A percentile compares a stretch with the other conserved stretches of the same genome.
phyloP scores from a whole-genome alignment of 148 eudicot species.

The Vaccinium macrocarpon region DNA sequence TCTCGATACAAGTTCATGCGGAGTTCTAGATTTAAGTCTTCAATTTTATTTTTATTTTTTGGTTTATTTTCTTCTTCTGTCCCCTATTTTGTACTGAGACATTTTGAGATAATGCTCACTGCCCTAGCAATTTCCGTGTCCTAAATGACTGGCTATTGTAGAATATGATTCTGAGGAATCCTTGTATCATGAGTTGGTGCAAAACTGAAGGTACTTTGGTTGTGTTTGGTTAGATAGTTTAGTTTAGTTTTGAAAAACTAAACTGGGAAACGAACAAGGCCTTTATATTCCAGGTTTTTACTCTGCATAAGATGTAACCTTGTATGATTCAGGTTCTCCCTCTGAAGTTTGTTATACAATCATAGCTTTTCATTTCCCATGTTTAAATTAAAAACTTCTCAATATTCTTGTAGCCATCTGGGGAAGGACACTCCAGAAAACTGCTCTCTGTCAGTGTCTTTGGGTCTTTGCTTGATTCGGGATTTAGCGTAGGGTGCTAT shows the following conservation, averaged over 20 bases:
- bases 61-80: not conserved
- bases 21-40: not conserved
- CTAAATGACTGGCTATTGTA: not conserved
- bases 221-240: too few relatives aligned
- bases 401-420: too few relatives aligned
- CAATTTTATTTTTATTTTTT: not conserved
- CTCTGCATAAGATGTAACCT: not conserved
- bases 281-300: not conserved
- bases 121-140: not conserved
- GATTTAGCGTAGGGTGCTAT: too few relatives aligned
- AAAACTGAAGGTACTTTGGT: not conserved
- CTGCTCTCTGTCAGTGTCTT: too few relatives aligned
- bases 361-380: too few relatives aligned
- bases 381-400: too few relatives aligned
- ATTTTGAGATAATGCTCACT: slow-evolving; percentile 4
- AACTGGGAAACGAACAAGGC: too few relatives aligned
- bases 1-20: not conserved
- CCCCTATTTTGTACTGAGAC: not conserved
- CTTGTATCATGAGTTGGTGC: not conserved
- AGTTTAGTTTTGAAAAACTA: too few relatives aligned
- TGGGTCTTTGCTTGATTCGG: too few relatives aligned
- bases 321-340: not conserved
- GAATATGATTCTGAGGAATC: not conserved
- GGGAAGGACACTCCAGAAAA: too few relatives aligned
- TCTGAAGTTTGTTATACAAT: not conserved